Conservation (phyloP, 495 filamentous ascomycete species). For the Xylaria flabelliformis region DNA sequence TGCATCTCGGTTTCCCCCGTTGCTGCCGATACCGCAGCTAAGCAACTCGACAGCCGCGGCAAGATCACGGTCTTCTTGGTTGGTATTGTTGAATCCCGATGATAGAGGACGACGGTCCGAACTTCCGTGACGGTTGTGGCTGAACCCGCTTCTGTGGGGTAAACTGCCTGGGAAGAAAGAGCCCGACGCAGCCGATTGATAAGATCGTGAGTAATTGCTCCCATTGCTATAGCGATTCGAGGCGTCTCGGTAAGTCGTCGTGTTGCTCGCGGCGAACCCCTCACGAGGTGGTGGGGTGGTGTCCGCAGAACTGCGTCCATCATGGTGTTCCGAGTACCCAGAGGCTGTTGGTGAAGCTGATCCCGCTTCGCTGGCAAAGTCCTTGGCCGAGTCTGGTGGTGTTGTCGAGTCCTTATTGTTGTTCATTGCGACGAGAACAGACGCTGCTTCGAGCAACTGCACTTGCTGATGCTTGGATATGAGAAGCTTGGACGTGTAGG, state of each 20-base stretch:
- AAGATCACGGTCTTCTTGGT: constrained; percentile 78
- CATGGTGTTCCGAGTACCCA: constrained; percentile 75
- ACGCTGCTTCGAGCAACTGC: constrained; percentile 94
- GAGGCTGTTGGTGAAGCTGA: constrained; percentile 81
- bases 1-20: constrained; percentile 65
- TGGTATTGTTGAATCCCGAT: constrained; percentile 64
- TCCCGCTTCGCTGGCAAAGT: constrained; percentile 76
- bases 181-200: constrained; percentile 73
- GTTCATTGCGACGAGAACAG: constrained; percentile 94
- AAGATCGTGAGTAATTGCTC: constrained; percentile 79
- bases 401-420: constrained; percentile 54
- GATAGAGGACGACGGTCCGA: constrained; percentile 66
- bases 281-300: constrained; percentile 74
- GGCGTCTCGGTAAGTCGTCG: constrained; percentile 54
- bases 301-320: constrained; percentile 71
- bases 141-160: constrained; percentile 54
- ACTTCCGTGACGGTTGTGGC: constrained; percentile 63
- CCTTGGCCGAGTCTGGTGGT: constrained; percentile 65
- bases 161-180: constrained; percentile 59
- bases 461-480: constrained; percentile 99
- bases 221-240: constrained; percentile 70
- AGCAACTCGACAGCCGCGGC: constrained; percentile 89
- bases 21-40: constrained; percentile 89
- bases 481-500: constrained; percentile 93
- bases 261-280: constrained; percentile 44